A percentile compares a stretch with the other conserved stretches of the same genome.
phyloP scores from a whole-genome alignment of 2,329 filamentous ascomycete species.

The Trichoderma hamatum region DNA sequence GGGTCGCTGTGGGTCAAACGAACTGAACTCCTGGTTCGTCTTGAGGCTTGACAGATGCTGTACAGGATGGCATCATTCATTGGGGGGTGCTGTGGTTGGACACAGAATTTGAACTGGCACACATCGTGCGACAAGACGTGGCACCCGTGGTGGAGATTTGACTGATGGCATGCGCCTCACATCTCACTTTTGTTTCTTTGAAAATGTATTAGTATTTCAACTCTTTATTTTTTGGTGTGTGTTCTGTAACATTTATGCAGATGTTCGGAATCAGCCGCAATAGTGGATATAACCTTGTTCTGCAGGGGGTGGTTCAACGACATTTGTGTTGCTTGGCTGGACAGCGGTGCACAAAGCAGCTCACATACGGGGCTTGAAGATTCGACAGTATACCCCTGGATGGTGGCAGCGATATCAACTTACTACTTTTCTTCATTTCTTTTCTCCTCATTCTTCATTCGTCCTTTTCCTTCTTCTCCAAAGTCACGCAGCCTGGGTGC shows the following conservation, averaged over 20 bases:
- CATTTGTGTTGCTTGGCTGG: neutral
- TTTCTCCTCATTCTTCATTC: neutral
- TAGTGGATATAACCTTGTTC: neutral
- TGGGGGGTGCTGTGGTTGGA: neutral
- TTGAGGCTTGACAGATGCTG: neutral
- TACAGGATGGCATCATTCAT: neutral
- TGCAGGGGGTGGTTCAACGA: neutral
- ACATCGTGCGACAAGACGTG: neutral
- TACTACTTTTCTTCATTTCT: neutral
- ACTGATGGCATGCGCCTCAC: neutral
- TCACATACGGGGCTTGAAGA: neutral
- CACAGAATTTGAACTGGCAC: neutral
- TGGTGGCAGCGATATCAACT: neutral
- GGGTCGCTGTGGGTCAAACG: constrained; percentile 13
- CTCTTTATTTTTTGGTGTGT: neutral
- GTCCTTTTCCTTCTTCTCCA: neutral
- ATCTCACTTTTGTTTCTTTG: neutral
- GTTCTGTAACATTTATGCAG: neutral
- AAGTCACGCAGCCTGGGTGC: neutral
- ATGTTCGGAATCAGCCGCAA: constrained; percentile 14
- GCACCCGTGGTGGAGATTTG: neutral
- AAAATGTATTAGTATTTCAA: neutral
- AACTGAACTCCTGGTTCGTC: neutral
- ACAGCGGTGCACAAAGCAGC: neutral
- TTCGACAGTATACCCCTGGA: neutral